Base-by-base conservation (phyloP, 345 rosid species). In the Gossypium australe region DNA sequence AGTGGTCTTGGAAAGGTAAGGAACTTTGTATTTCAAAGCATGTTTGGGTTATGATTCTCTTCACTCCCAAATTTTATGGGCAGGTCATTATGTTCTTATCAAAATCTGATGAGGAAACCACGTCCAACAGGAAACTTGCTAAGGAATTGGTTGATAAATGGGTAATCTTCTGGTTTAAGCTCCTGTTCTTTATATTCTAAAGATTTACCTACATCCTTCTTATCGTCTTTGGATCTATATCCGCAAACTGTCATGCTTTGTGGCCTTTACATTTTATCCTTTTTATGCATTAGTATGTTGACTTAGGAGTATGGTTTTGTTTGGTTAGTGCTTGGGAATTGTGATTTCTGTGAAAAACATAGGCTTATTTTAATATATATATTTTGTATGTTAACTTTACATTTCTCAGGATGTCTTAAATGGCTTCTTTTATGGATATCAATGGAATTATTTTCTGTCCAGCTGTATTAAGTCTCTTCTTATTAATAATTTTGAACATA, bases 71-170 rank as follows among this genome's bases (percentile, higher is more conserved):
- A 13, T 17, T 25, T 49, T 29, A 41, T 66, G 64, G 73, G 70
- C 86, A 95, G 99, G 99, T 95, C 67, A 93, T 93, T 71, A 90
- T 95, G 99, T 95, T 95, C 77, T 89, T 95, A 74, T 95, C 99
- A 57, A 95, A 91, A 80, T 93, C 99, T 1, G 99, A 90, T 4
- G 99, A 95, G 91, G 99, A 95, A 85, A 95, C 97, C 43, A 91
- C 89, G 52, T 85, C 97, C 72, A 95, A 93, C 85, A 86, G 97
- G 84, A 85, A 91, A 78, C 96, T 95, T 67, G 98, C 99, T 49
- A 95, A 91, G 86, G 99, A 95, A 74, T 85, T 95, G 88, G 99
- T 95, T 76, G 99, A 95, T 76, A 93, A 91, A 93, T 95, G 98
- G 98, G 99, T 95, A 93, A 78, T 71, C 65, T 59, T 29, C 59